Conservation (phyloP, 129 eudicot species). For the Oenanthe sinensis region DNA sequence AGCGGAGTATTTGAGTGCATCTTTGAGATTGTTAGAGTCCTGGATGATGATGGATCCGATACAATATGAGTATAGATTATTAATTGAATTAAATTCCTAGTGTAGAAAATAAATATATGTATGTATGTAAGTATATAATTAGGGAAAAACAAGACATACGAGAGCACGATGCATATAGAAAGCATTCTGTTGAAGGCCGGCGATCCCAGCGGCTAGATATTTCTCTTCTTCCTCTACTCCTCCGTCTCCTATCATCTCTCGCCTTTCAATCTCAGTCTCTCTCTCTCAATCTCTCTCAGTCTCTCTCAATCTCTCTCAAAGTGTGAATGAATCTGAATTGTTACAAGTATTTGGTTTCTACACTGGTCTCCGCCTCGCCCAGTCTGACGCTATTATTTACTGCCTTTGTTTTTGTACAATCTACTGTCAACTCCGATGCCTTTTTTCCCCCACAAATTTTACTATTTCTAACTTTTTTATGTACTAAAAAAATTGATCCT, state of each 20-base stretch:
- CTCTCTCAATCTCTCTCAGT: neutral
- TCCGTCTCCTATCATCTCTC: conserved; percentile 40
- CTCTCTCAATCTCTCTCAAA: neutral
- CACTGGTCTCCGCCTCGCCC: neutral
- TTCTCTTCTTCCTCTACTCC: conserved; percentile 94
- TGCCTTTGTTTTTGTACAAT: neutral
- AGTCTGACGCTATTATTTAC: neutral
- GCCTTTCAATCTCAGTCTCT: neutral
- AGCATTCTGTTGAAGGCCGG: conserved; percentile 98
- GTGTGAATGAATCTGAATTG: neutral
- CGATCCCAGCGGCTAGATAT: conserved; percentile 83
- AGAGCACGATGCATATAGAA: conserved; percentile 98
- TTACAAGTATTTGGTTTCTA: neutral
- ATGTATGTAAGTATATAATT: neutral
- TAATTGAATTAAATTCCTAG: too few species aligned
- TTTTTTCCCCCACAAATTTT: too few species aligned
- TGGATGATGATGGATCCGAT: conserved; percentile 14
- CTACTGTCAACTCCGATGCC: neutral
- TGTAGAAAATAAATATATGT: too few species aligned
- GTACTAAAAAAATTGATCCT: too few species aligned
- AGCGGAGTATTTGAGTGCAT: conserved; percentile 91
- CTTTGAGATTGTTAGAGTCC: conserved; percentile 93
- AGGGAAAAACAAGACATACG: conserved; percentile 24
- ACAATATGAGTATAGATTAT: too few species aligned
- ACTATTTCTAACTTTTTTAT: too few species aligned